Evolutionary conservation across 2,329 filamentous ascomycete genomes (phyloP), one percentile per base, ranked within the genome.

Genomic region (Trichoderma asperellum): DNA sequence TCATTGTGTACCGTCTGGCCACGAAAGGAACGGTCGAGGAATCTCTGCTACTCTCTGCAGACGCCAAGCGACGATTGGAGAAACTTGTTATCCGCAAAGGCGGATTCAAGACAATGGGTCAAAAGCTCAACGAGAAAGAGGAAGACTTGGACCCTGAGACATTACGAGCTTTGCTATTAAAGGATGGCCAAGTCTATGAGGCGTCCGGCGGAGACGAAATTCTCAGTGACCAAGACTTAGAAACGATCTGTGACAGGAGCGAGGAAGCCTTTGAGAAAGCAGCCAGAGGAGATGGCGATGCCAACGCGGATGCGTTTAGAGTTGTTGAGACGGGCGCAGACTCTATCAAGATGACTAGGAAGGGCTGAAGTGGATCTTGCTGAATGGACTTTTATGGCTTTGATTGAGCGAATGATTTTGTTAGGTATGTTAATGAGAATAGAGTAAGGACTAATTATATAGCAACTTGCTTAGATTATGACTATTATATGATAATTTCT

Each of bases 1-100:
- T 99, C 0, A 89, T 99, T 24, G 91, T 99, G 0, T 99, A 96
- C 79, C 91, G 96, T 1, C 89, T 99, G 40, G 95, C 96, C 0
- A 99, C 96, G 0, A 94, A 94, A 75, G 92, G 91, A 10, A 98
- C 96, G 0, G 93, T 99, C 0, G 96, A 99, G 77, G 93, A 97
- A 76, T 90, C 89, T 6, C 84, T 98, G 0, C 87, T 98, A 0
- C 87, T 94, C 74, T 94, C 92, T 40, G 96, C 96, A 0, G 94
- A 97, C 74, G 93, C 92, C 1, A 99, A 99, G 80, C 90, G 96
- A 0, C 87, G 94, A 1, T 85, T 99, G 0, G 96, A 99, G 78
- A 97, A 97, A 77, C 84, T 99, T 0, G 93, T 99, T 7, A 99
- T 99, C 75, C 92, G 95, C 71, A 98, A 98, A 78, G 95, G 95